Evolutionary conservation across 2,329 filamentous ascomycete genomes (phyloP), one percentile per base, ranked within the genome.

Genomic region (Monilinia fructicola): DNA sequence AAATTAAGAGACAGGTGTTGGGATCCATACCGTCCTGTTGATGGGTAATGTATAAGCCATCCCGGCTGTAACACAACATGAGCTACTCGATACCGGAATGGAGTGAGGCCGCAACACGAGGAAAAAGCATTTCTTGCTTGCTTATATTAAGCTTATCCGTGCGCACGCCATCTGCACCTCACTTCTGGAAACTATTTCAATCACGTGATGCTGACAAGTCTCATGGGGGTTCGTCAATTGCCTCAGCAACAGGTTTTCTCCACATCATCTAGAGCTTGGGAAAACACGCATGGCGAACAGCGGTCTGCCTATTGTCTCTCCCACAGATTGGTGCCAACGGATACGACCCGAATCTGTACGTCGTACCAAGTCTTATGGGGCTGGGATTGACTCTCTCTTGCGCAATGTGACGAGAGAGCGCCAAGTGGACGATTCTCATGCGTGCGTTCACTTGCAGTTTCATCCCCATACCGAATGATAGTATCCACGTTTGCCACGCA

Each of bases 101-200:
- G 23, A 50, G 44, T 23, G 46, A 52, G n/a, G 53, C 16, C 23
- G 53, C 50, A 55, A 60, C 38, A 54, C 31, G 44, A 58, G 52
- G 40, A 31, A 16, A 66, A 59, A 48, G 46, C 52, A 61, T 61
- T 31, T 50, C 28, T 35, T 61, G 28, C 35, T 53, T 65, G 54
- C 63, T 65, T 65, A 66, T 54, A 54, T 66, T 66, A 61, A 66
- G 55, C 55, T 66, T 66, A 66, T 61, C 55, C 64, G 38, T 66
- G 55, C 48, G 26, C 21, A 35, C 55, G 54, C 54, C 48, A 38
- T 53, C 38, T 60, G 18, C 44, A 53, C 48, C 16, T 53, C 23
- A 26, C 9, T 18, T 26, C n/a, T 40, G 38, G 38, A 46, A 35
- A 21, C n/a, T 21, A 26, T 23, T 7, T 4, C 1, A 9, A 6